Base-by-base conservation (phyloP, 306 rosid genomes). In the Citrullus mucosospermus region DNA sequence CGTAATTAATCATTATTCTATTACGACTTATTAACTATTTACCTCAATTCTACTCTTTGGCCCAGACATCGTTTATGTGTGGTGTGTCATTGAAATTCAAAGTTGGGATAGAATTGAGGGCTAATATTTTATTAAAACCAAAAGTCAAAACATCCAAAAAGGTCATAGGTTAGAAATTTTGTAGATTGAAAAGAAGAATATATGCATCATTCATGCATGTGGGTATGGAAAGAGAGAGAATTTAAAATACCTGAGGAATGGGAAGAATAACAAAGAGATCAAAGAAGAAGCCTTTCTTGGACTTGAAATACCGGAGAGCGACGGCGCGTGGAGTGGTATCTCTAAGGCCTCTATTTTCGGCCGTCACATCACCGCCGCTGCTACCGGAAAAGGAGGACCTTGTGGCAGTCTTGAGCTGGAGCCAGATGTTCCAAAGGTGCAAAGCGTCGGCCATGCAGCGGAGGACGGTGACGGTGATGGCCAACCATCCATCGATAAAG, bases 371-470 rank as follows among this genome's bases (percentile, higher is more conserved):
- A 10, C 34, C 76, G 0, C 75, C 82, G 2, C 20, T 7, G 6
- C 80, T 79, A 57, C 73, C 38, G 0, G 85, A 83, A 2, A 87
- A 87, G 57, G 85, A 70, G 22, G 80, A 70, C n/a, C 86, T 85
- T 62, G 83, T 91, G 0, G 84, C 85, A 82, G 88, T 90, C 71
- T 85, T 88, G 44, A 95, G 82, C 77, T 91, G 96, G 39, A 91
- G 76, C 89, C 97, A 95, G 86, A 95, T 95, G 85, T 92, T 95
- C 93, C 97, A 95, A 25, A 95, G 41, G 85, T 95, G 99, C 88
- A 95, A 79, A 32, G 91, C 87, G 80, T 95, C 99, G 10, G 88
- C 90, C 97, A 92, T 95, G 93, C 99, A 95, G 30, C 97, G 91
- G 70, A 95, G 93, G 78, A 86, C 97, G 6, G 97, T 95, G 75